Percentiles rank a stretch among this genome's conserved stretches.
Evolutionary conservation across 2,329 filamentous ascomycete species (phyloP).

Genomic region (Colletotrichum sp.): DNA sequence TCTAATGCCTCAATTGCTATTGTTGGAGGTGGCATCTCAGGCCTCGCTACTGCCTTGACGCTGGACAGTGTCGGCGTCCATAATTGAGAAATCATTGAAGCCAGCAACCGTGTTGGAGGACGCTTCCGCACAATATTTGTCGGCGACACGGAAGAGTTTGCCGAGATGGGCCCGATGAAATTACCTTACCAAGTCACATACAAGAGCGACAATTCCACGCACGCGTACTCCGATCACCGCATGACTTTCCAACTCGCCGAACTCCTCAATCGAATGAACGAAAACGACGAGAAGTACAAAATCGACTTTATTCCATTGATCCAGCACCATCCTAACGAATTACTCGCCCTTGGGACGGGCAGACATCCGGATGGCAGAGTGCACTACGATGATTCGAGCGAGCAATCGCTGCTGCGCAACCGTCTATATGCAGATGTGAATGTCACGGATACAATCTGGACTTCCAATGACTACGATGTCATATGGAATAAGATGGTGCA

Average conservation of each 20-base stretch:
- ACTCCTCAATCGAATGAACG: conserved; percentile 60
- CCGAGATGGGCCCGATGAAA: conserved; percentile 66
- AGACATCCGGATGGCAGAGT: conserved; percentile 55
- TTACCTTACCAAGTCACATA: conserved; percentile 38
- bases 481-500: conserved; percentile 38
- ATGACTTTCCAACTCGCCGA: conserved; percentile 66
- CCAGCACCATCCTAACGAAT: conserved; percentile 56
- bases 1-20: conserved; percentile 51
- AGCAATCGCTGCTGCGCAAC: conserved; percentile 29
- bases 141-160: conserved; percentile 57
- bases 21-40: conserved; percentile 66
- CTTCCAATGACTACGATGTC: conserved; percentile 31
- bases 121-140: conserved; percentile 65
- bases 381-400: conserved; percentile 67
- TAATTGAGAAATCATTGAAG: conserved; percentile 64
- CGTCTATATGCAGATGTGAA: conserved; percentile 57
- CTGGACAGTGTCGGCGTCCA: conserved; percentile 55
- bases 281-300: conserved; percentile 46
- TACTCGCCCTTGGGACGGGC: conserved; percentile 51
- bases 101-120: conserved; percentile 61
- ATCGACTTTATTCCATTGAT: conserved; percentile 70
- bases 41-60: conserved; percentile 58
- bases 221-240: conserved; percentile 62
- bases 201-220: conserved; percentile 54
- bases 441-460: conserved; percentile 48